These are phyloP conservation scores for Flaveria robusta DNA, from an alignment of 129 eudicot species.

Conservation along the genomic window DNA sequence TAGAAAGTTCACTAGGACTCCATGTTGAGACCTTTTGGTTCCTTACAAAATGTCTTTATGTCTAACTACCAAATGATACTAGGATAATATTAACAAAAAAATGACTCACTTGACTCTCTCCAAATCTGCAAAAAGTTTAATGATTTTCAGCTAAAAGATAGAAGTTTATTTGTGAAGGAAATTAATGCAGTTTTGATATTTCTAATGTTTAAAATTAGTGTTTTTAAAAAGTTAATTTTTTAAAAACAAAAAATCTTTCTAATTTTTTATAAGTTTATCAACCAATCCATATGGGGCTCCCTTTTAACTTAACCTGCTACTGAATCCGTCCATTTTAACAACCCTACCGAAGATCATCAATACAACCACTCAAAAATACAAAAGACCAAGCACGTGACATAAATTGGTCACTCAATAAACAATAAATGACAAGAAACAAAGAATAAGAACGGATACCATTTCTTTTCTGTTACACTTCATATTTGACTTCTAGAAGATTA, in stretches of 20 bases:
- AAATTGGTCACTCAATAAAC: conserved; percentile 14
- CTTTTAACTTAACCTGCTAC: background rate
- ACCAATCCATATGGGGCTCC: too few relatives aligned
- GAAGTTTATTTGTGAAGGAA: too few relatives aligned
- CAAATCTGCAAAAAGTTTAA: too few relatives aligned
- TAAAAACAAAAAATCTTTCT: too few relatives aligned
- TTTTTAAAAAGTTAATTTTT: too few relatives aligned
- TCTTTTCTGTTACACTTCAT: conserved; percentile 23
- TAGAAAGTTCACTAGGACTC: background rate
- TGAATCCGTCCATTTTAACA: background rate
- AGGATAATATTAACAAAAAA: too few relatives aligned
- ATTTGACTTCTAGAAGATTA: conserved; percentile 10
- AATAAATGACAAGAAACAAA: conserved; percentile 15
- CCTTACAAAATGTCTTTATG: background rate
- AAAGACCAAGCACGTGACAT: background rate
- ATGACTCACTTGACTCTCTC: too few relatives aligned
- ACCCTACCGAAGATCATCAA: background rate
- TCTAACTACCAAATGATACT: background rate
- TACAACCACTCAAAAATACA: background rate
- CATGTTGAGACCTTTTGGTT: background rate
- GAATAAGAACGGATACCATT: conserved; percentile 28
- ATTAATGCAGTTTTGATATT: too few relatives aligned
- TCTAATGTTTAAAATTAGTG: too few relatives aligned
- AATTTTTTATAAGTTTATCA: too few relatives aligned
- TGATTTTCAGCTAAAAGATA: too few relatives aligned